Evolutionary conservation across 495 filamentous ascomycete genomes (phyloP), one percentile per base, ranked within the genome.

Genomic region (Chaetomidium leptoderma): DNA sequence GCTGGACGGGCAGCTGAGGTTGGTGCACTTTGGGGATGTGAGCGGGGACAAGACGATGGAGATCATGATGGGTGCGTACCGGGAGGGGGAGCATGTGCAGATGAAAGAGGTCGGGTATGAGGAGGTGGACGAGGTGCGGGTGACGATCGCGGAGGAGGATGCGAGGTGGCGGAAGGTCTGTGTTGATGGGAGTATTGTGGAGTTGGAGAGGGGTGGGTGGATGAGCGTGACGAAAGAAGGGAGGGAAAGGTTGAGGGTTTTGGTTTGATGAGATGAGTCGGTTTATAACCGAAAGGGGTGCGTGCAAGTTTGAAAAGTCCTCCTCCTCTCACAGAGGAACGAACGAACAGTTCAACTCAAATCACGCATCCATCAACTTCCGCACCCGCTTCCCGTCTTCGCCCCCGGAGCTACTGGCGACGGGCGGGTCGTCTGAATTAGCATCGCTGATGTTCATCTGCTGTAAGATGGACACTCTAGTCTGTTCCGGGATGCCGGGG

Each of bases 131-230:
- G 78, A 80, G 23, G 43, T 92, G 23, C 76, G 75, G 43, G 81
- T 96, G 29, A 76, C 84, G 33, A 83, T 95, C 36, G 56, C 77
- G 9, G 86, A 92, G 62, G 57, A 65, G 14, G 82, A 87, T 46
- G 66, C 81, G 40, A 75, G 82, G 59, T 96, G 90, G 91, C 74
- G 91, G 55, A 82, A 90, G 58, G 81, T 95, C 2, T 97, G 92
- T 66, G 75, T 97, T 23, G 92, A 97, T 73, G 92, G 92, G 13
- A 88, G 85, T 56, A 92, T 95, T 60, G 80, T 95, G 10, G 79
- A 78, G 53, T 67, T 96, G 17, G 83, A 84, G 43, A 62, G 78
- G 58, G 83, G 79, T 0, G 91, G 92, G 7, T 87, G 82, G 82
- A 81, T 93, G 72, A 80, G 84, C 49, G 76, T 95, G 0, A 36